Percentiles rank a stretch among this genome's conserved stretches.
Evolutionary conservation across 768 basidiomycete genomes (phyloP).

Genomic region (Hygrocybe punicea): DNA sequence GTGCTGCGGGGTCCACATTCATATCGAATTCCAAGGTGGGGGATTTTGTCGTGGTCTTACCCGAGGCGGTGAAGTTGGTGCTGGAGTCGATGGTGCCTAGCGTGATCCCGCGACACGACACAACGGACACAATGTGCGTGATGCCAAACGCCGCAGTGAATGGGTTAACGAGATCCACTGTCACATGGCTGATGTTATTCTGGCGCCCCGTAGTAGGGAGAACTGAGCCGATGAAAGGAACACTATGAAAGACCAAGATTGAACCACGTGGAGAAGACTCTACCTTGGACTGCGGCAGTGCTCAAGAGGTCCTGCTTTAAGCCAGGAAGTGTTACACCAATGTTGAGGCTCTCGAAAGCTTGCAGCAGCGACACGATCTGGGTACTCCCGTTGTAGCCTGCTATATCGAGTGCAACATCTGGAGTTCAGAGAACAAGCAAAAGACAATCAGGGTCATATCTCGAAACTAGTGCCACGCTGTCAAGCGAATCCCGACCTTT

Average conservation of each 20-base stretch:
- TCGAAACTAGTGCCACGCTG: no score
- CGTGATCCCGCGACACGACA: conserved; percentile 56
- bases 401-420: conserved; percentile 58
- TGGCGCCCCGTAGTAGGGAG: conserved; percentile 58
- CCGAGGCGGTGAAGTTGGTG: conserved; percentile 49
- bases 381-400: conserved; percentile 60
- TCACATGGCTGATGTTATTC: conserved; percentile 64
- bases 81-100: conserved; percentile 58
- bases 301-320: conserved; percentile 55
- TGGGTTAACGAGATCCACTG: conserved; percentile 61
- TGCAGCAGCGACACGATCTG: conserved; percentile 52
- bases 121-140: conserved; percentile 56
- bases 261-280: conserved; percentile 5
- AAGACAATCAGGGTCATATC: neutral
- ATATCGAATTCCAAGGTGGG: conserved; percentile 58
- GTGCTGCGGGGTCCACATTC: conserved; percentile 63
- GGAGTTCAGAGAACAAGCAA: neutral
- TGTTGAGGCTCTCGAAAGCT: conserved; percentile 58
- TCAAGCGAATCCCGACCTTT: conserved; percentile 37
- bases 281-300: conserved; percentile 53
- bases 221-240: conserved; percentile 34
- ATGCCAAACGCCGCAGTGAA: conserved; percentile 60
- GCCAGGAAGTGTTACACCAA: conserved; percentile 57
- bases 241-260: neutral
- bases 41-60: conserved; percentile 54